phyloP scores from a whole-genome alignment of 257 asterid genomes.

The Solanum sparsipilum region DNA sequence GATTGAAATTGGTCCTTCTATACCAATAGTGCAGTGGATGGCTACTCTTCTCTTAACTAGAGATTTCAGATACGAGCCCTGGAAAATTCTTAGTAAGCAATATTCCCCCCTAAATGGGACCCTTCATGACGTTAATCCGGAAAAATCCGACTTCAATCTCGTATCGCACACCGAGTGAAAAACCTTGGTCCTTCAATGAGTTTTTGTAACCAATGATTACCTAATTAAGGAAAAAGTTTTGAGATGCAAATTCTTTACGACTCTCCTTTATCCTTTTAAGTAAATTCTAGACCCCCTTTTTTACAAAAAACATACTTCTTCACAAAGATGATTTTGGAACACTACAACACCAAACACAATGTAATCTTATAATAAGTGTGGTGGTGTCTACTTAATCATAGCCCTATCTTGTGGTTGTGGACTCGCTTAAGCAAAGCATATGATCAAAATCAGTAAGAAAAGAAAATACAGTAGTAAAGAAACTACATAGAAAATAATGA shows the following conservation, averaged over 20 bases:
- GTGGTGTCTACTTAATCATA: neutral
- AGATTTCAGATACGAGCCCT: neutral
- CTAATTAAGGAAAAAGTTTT: neutral
- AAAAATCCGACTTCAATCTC: too few relatives aligned
- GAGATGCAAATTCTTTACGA: neutral
- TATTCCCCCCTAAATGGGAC: neutral
- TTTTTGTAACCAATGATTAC: neutral
- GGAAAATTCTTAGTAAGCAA: fast-evolving
- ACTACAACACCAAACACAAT: neutral
- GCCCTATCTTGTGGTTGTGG: too few relatives aligned
- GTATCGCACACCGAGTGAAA: neutral
- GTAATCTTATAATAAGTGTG: neutral
- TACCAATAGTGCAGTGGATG: neutral
- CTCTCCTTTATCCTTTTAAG: neutral
- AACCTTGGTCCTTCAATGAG: neutral
- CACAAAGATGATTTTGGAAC: neutral
- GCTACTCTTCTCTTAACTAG: too few relatives aligned
- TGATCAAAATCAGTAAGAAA: neutral
- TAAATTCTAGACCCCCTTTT: neutral
- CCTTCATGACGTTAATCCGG: fast-evolving
- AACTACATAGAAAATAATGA: neutral
- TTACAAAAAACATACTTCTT: neutral
- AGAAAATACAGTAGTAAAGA: neutral
- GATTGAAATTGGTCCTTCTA: neutral
- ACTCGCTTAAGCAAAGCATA: neutral